Percentiles rank a stretch among this genome's conserved stretches.
Evolutionary conservation across 352 stramenopile genomes (phyloP).

Genomic region (Pythium insidiosum): DNA sequence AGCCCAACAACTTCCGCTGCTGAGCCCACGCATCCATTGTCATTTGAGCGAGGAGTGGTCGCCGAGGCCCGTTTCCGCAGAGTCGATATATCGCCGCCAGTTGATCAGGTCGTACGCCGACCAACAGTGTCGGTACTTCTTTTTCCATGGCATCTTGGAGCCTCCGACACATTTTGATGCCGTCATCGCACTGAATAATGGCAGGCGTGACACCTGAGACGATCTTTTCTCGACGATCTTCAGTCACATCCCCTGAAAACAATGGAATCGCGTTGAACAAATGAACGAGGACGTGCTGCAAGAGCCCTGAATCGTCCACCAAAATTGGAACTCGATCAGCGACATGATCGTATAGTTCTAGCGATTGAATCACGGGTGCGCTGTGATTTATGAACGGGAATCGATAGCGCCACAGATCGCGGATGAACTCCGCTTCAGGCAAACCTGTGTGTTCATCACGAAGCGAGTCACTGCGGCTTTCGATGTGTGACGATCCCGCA

Average conservation of each 20-base stretch:
- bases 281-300: constrained; percentile 40
- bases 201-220: no score
- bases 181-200: constrained; percentile 15
- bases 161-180: constrained; percentile 13
- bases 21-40: constrained; percentile 4
- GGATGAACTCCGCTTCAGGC: no score
- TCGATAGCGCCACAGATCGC: constrained; percentile 22
- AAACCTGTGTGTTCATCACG: no score
- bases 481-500: no score
- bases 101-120: constrained; percentile 1
- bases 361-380: no score
- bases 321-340: constrained; percentile 33
- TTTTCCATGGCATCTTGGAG: constrained; percentile 8
- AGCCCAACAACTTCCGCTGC: no score
- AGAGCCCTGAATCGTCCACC: constrained; percentile 25
- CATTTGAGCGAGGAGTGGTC: constrained; percentile 1
- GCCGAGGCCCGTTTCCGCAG: no score
- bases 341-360: constrained; percentile 24
- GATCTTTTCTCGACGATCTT: no score
- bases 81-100: constrained; percentile 6
- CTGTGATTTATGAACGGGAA: constrained; percentile 49
- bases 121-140: constrained; percentile 8
- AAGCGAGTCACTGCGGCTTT: no score
- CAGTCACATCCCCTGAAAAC: no score
- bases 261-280: constrained; percentile 34